Percentiles rank a stretch among this genome's conserved stretches.
Conservation (phyloP, 345 rosid species). For the Psidium guajava region DNA sequence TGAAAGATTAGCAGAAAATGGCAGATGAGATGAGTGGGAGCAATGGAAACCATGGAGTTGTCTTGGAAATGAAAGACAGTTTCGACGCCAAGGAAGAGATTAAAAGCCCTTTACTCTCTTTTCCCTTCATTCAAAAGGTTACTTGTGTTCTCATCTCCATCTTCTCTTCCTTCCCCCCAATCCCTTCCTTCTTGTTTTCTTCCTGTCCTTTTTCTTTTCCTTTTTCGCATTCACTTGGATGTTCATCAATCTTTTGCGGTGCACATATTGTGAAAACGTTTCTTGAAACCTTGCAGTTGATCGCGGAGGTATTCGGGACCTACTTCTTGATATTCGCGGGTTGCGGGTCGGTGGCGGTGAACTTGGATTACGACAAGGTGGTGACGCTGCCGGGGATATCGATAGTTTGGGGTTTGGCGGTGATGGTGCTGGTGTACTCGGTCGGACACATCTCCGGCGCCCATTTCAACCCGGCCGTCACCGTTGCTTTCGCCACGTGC, state of each 20-base stretch:
- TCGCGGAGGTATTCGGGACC: constrained; percentile 75
- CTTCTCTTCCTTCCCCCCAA: neutral
- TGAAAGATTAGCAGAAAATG: neutral
- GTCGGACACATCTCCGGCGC: constrained; percentile 97
- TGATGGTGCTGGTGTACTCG: constrained; percentile 75
- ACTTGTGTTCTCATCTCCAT: neutral
- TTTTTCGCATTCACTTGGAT: neutral
- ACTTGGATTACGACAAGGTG: constrained; percentile 47
- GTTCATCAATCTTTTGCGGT: neutral
- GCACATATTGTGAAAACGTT: neutral
- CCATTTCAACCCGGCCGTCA: constrained; percentile 95
- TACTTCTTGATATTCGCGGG: constrained; percentile 89
- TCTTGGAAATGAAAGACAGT: neutral
- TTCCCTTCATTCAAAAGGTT: neutral
- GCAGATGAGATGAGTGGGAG: neutral
- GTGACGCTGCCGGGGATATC: constrained; percentile 74
- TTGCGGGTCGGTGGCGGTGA: constrained; percentile 67
- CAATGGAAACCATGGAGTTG: neutral
- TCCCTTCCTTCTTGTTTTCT: neutral
- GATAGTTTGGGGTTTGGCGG: constrained; percentile 78
- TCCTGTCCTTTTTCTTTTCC: neutral
- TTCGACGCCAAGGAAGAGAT: neutral
- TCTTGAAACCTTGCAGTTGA: constrained; percentile 28
- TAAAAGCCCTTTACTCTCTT: neutral
- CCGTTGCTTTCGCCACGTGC: constrained; percentile 79